Base-by-base conservation (phyloP, 345 rosid species). In the Citrus reticulata region DNA sequence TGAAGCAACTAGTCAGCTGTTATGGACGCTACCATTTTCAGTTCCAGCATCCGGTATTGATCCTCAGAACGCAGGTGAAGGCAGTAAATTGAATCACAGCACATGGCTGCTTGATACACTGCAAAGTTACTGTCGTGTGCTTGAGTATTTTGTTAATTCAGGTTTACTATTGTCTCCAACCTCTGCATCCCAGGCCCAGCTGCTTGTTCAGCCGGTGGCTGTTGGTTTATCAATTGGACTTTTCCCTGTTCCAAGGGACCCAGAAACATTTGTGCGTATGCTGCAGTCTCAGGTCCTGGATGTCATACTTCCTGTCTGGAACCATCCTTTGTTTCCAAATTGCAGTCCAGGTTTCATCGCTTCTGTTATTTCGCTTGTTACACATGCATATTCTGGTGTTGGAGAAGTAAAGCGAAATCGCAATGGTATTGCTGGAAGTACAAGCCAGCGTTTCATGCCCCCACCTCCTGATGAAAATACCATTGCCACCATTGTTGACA, bases 281-380 rank as follows among this genome's bases (percentile, higher is more conserved):
- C 86, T 95, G 88, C 99, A 95, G 82, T 87, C 90, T 76, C 98
- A 93, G 88, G 98, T 95, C 77, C 87, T 95, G 82, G 96, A 93
- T 84, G 97, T 90, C 66, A 87, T 93, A 72, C 90, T 95, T 35
- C 93, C 94, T 79, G 83, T 95, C 77, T 95, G 97, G 98, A 95
- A 92, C 82, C 93, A 95, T 68, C 85, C 89, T 6, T 81, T 89
- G 91, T 93, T 95, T 85, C 92, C 96, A 72, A 86, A 82, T 75
- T 95, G 98, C 82, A 83, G 84, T 83, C 84, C 96, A n/a, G 90
- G 86, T 71, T 94, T 95, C 72, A 82, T 92, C 66, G 86, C 95
- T 84, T 92, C 93, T 34, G 87, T 95, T 58, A 82, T 93, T 72
- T 90, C 94, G 25, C 90, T 93, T 79, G 90, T 95, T 81, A 93